These are phyloP conservation scores for Ganoderma meredithae DNA, from an alignment of 1,284 basidiomycete species.

Conservation along the genomic window DNA sequence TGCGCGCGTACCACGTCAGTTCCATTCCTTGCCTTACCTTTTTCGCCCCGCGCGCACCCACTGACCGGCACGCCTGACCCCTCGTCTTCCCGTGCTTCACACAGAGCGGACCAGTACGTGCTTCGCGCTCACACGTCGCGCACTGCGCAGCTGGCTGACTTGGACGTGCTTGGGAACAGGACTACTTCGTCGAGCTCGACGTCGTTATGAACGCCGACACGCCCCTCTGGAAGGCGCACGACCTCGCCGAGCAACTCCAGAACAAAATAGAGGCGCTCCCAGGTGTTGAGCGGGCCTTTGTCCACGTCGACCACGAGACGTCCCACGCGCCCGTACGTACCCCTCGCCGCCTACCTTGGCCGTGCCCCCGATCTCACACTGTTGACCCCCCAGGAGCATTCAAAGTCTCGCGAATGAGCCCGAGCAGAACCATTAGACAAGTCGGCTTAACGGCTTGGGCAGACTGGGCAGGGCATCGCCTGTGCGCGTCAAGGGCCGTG, in stretches of 20 bases:
- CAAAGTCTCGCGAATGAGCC: background rate
- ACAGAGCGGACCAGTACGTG: constrained; percentile 63
- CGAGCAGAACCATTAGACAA: background rate
- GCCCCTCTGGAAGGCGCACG: constrained; percentile 93
- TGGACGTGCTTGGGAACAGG: constrained; percentile 29
- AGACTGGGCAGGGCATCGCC: background rate
- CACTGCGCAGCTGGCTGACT: constrained; percentile 1
- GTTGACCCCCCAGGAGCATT: constrained; percentile 2
- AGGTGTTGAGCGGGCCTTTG: constrained; percentile 90
- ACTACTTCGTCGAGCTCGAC: constrained; percentile 95
- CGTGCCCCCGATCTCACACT: background rate
- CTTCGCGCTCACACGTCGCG: background rate
- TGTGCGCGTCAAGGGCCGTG: background rate
- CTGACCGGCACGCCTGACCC: constrained; percentile 3
- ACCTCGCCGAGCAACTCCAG: constrained; percentile 90
- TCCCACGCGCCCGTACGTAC: constrained; percentile 78
- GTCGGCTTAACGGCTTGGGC: background rate
- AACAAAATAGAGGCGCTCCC: constrained; percentile 94
- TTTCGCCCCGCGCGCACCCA: background rate
- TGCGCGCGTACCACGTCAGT: constrained; percentile 86
- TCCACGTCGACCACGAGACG: constrained; percentile 94
- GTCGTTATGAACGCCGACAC: constrained; percentile 92
- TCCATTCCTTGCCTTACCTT: background rate
- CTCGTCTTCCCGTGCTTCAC: constrained; percentile 3
- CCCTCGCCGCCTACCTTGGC: background rate